Evolutionary conservation across 306 rosid genomes (phyloP).

Genomic region (Pyrus bretschneideri): DNA sequence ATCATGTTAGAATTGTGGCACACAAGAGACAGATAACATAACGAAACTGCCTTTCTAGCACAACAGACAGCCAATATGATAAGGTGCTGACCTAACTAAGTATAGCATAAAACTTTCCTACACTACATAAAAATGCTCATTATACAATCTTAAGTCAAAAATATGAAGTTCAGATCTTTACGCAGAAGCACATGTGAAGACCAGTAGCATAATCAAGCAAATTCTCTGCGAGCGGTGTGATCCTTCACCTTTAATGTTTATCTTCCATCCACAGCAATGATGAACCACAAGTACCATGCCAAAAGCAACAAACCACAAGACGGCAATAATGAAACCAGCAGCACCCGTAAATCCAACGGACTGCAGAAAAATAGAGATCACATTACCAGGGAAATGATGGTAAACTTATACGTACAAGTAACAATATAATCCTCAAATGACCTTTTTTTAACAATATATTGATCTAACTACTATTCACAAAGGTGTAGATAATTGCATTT

Average conservation of each 20-base stretch:
- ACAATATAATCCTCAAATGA: neutral
- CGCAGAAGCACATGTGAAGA: conserved; percentile 77
- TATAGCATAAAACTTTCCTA: neutral
- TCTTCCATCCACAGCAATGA: conserved; percentile 84
- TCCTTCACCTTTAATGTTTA: conserved; percentile 55
- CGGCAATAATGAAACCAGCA: conserved; percentile 70
- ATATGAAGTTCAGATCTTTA: conserved; percentile 34
- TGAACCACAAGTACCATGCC: conserved; percentile 67
- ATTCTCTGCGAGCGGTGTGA: conserved; percentile 62
- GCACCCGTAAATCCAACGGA: conserved; percentile 97
- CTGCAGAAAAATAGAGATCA: conserved; percentile 33
- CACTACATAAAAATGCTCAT: neutral
- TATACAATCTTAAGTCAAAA: neutral
- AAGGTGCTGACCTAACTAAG: neutral
- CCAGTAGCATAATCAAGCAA: conserved; percentile 60
- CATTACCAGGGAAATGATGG: neutral
- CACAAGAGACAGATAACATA: neutral
- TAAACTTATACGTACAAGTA: neutral
- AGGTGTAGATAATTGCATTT: neutral
- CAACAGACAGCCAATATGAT: neutral
- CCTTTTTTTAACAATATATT: neutral
- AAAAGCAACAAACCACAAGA: conserved; percentile 77
- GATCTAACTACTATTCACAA: neutral
- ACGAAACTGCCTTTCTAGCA: neutral
- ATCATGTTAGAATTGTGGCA: neutral